Evolutionary conservation across 2,329 filamentous ascomycete species (phyloP).

Genomic region (Colletotrichum sansevieriae): DNA sequence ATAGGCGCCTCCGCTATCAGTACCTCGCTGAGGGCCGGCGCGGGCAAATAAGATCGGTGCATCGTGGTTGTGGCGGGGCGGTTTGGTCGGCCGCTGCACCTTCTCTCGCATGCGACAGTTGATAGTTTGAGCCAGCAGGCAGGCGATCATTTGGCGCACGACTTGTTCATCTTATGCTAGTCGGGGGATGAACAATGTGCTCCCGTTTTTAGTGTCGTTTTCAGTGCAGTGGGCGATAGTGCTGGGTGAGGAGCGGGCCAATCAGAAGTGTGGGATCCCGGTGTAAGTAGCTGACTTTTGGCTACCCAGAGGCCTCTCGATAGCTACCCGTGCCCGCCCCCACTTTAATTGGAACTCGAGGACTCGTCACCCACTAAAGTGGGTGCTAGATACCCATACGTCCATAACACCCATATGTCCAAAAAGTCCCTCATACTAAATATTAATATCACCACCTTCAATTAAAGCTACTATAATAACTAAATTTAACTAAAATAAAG

Average conservation of each 20-base stretch:
- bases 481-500: too few species aligned
- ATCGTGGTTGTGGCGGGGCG: not conserved
- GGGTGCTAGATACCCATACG: too few species aligned
- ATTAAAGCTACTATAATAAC: too few species aligned
- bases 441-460: too few species aligned
- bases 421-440: too few species aligned
- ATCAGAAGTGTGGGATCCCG: not conserved
- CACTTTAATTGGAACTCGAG: too few species aligned
- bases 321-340: too few species aligned
- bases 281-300: not conserved
- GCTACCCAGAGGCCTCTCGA: not conserved
- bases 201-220: not conserved
- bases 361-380: too few species aligned
- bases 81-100: not conserved
- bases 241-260: not conserved
- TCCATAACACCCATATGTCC: too few species aligned
- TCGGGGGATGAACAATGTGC: not conserved
- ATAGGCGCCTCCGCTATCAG: too few species aligned
- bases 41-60: not conserved
- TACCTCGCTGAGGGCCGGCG: too few species aligned
- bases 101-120: not conserved
- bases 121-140: not conserved
- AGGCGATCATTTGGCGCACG: not conserved
- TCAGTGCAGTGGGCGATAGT: not conserved
- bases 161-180: not conserved